phyloP scores from a whole-genome alignment of 305 asterid species.

The Striga hermonthica region DNA sequence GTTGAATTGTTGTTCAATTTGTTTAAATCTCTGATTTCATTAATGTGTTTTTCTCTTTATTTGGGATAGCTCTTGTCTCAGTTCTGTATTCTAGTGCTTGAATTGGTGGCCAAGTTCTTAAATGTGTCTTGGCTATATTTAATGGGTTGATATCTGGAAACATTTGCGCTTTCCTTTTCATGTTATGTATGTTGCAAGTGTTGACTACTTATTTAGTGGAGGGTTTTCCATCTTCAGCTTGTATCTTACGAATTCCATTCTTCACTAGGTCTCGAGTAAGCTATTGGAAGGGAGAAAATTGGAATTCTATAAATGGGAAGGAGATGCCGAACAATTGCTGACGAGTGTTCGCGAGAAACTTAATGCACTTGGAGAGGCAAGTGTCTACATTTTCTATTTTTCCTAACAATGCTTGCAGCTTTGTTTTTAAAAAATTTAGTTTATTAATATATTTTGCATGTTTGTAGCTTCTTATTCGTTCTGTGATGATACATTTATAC shows the following conservation, averaged over 20 bases:
- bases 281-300: conserved; percentile 61
- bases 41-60: background rate
- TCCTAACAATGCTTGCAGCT: background rate
- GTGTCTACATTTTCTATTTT: background rate
- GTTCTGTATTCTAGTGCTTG: no score
- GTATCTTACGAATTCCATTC: conserved; percentile 16
- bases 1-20: no score
- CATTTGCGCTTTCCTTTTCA: no score
- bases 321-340: conserved; percentile 64
- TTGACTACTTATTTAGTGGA: no score
- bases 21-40: no score
- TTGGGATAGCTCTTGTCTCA: no score
- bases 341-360: conserved; percentile 70
- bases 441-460: background rate
- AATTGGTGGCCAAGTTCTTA: no score
- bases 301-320: conserved; percentile 74
- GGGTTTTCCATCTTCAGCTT: conserved; percentile 4
- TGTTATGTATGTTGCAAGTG: no score
- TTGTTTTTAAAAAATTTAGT: background rate
- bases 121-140: no score
- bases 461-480: conserved; percentile 21
- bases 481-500: conserved; percentile 1
- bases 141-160: no score
- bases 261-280: conserved; percentile 52
- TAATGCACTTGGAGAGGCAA: conserved; percentile 79